A percentile compares a stretch with the other conserved stretches of the same genome.
Conservation (phyloP, 257 asterid genomes). For the Gardenia jasminoides region DNA sequence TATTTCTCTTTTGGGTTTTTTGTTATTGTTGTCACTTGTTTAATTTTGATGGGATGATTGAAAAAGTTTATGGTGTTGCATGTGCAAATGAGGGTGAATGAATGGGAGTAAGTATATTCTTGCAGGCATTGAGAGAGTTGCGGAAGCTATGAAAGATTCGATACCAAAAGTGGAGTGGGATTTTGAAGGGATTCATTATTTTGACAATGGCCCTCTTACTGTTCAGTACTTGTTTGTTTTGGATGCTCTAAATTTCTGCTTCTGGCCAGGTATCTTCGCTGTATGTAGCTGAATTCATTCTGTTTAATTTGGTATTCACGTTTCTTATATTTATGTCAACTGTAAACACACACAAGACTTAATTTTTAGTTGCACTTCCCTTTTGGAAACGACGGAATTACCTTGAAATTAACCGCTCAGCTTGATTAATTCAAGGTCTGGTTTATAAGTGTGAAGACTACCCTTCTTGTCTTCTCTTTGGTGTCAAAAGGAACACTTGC, state of each 20-base stretch:
- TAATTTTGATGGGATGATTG: background rate
- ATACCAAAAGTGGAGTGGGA: conserved; percentile 92
- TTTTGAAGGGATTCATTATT: conserved; percentile 93
- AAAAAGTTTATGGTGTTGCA: background rate
- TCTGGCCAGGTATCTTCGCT: conserved; percentile 85
- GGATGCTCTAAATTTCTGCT: conserved; percentile 96
- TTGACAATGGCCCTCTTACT: conserved; percentile 88
- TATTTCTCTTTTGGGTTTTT: background rate
- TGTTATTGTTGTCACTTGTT: background rate
- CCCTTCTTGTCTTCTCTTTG: background rate
- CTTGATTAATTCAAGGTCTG: background rate
- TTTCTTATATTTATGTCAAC: background rate
- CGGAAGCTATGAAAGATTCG: conserved; percentile 63
- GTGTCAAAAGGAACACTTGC: background rate
- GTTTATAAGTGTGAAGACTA: background rate
- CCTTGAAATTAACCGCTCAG: background rate
- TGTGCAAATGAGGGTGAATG: background rate
- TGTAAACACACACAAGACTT: background rate
- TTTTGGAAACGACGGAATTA: background rate
- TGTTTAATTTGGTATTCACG: background rate
- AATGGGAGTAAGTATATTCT: background rate
- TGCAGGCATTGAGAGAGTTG: conserved; percentile 71
- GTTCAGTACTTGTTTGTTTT: conserved; percentile 88
- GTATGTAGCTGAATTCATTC: background rate
- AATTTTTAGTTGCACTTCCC: background rate